Evolutionary conservation across 129 eudicot genomes (phyloP), one percentile per base, ranked within the genome.

Genomic region (Helichrysum umbraculigerum): DNA sequence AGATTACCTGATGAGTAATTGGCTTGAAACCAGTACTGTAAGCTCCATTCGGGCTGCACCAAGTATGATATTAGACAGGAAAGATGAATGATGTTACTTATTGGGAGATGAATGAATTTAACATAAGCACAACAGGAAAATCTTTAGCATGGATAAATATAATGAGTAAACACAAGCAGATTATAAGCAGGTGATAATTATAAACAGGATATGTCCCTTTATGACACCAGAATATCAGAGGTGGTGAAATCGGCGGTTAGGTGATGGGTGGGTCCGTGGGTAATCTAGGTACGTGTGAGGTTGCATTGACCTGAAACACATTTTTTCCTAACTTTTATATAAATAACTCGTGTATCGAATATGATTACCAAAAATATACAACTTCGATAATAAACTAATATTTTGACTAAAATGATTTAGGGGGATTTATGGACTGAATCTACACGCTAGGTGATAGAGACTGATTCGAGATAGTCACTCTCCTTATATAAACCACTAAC

Each of bases 11-110:
- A 84, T 93, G 98, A 33, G 98, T 93, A 65, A 91, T 88, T 56
- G 98, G 98, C 85, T 81, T 87, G 88, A 90, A 93, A 61, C 98
- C 98, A 79, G 97, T 81, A 81, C 98, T 93, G 69, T 93, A 93
- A 81, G 98, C 98, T 83, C 98, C 98, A 83, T 90, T 85, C 28
- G 67, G 67, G 67, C 67, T 61, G 67, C 67, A 61, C 17, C n/a
- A 3, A 51, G 7, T 17, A 51, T 15, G 58, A 17, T 3, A 50
- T 12, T 2, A 15, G 16, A 73, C 19, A 9, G 44, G 44, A 56
- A 54, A 70, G 58, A 80, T 71, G 32, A 69, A 66, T 67, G 56
- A 12, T 51, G 15, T 56, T 59, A 65, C 22, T 76, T 66, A 16
- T 33, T 66, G 44, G 20, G 41, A 66, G 73, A 51, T 51, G 17